Evolutionary conservation across 2,329 filamentous ascomycete genomes (phyloP).

Genomic region (Bipolaris zeicola): DNA sequence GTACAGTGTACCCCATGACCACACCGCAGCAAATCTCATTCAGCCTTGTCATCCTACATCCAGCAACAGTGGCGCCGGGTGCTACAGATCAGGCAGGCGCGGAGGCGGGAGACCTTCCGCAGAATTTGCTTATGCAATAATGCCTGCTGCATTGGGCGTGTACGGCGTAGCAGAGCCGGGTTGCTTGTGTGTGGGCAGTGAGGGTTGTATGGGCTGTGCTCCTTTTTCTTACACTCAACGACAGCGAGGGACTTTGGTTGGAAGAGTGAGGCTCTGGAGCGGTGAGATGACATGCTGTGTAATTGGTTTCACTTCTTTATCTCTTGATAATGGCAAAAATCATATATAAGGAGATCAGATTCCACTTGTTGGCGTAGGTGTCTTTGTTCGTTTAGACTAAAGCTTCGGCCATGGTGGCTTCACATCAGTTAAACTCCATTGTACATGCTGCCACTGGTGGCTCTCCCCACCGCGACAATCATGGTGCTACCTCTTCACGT

Average conservation of each 20-base stretch:
- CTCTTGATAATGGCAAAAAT: no score
- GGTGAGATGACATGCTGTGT: background rate
- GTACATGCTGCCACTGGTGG: background rate
- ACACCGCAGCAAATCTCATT: no score
- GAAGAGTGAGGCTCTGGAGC: background rate
- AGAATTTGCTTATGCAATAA: background rate
- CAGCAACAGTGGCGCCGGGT: no score
- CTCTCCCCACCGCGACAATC: background rate
- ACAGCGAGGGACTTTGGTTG: background rate
- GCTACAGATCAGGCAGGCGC: background rate
- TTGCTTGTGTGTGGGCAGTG: background rate
- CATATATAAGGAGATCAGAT: no score
- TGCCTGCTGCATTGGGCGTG: background rate
- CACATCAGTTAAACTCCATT: background rate
- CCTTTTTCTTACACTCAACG: background rate
- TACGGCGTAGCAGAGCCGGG: background rate
- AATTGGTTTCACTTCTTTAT: background rate
- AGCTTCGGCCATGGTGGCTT: background rate
- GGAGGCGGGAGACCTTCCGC: background rate
- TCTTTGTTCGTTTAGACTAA: background rate
- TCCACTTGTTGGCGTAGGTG: no score
- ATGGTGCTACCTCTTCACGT: background rate
- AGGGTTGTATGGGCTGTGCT: background rate
- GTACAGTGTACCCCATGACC: no score
- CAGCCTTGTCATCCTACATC: no score